Base-by-base conservation (phyloP, 352 stramenopile species). In the Globisporangium viniferum region DNA sequence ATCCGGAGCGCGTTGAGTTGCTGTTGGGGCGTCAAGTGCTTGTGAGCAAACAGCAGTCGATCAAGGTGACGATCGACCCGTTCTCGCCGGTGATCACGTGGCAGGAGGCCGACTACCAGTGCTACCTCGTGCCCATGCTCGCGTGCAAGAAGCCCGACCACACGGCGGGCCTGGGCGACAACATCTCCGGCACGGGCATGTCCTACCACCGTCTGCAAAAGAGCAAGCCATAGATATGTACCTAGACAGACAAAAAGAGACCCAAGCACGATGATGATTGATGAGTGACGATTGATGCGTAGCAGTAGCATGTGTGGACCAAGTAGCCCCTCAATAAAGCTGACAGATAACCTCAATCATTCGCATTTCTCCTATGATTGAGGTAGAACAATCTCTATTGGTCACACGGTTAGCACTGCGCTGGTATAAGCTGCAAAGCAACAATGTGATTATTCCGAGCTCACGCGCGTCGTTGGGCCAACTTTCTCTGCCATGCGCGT, bases 181-280 rank as follows among this genome's bases (percentile, higher is more conserved):
- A 95, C 73, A 95, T 95, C 59, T 95, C 87, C 3, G 87, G 87
- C 58, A 93, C 84, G 22, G 87, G 87, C 39, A 86, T 95, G 75
- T 81, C 87, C 9, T 95, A 95, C 69, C 87, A 95, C 71, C 72
- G 74, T 35, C 60, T 90, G 24, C 76, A 90, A 68, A 77, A 83
- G 73, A 78, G 74, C 62, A 70, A 56, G 46, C 54, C 62, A 56
- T 68, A 68, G 54, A 62, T 18, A 62, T 24, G 44, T 51, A 51
- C 6, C 44, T 51, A 63, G 35, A 54, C 33, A 18, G 29, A 36
- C 31, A 49, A 12, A 20, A 3, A 27, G 33, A 29, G n/a, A 2
- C 5, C 18, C n/a, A 24, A 54, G n/a, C 6, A 41, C 31, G 20
- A 44, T 66, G 41, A 49, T 49, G 41, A 22, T 10, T 49, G 41